phyloP scores from a whole-genome alignment of 768 basidiomycete genomes.

The Mycena metata region DNA sequence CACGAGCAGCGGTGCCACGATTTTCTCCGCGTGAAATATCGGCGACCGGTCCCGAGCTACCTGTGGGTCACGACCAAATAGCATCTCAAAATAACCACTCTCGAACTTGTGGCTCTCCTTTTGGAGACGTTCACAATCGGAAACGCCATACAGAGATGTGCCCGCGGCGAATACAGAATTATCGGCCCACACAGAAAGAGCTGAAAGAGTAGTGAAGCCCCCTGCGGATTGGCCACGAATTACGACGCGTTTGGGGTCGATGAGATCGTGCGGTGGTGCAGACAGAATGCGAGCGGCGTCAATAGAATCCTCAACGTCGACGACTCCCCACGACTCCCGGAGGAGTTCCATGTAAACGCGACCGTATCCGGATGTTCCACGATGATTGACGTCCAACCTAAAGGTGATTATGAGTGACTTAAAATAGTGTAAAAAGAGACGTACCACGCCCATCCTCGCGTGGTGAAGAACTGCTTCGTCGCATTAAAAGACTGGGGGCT shows the following conservation, averaged over 20 bases:
- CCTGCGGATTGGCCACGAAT: conserved; percentile 84
- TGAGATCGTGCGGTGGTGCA: conserved; percentile 59
- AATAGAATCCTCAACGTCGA: conserved; percentile 78
- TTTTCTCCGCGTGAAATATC: conserved; percentile 70
- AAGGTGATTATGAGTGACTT: neutral
- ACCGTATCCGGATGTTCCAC: conserved; percentile 83
- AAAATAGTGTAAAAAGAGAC: conserved; percentile 19
- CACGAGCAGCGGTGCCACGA: conserved; percentile 74
- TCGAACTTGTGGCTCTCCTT: conserved; percentile 83
- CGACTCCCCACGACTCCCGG: conserved; percentile 76
- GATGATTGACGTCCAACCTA: conserved; percentile 83
- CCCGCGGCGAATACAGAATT: conserved; percentile 71
- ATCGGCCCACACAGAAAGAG: conserved; percentile 55
- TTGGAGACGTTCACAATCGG: conserved; percentile 68
- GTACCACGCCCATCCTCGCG: conserved; percentile 79
- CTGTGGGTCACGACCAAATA: conserved; percentile 76
- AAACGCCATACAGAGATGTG: conserved; percentile 76
- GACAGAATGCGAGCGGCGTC: conserved; percentile 67
- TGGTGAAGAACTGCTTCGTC: conserved; percentile 76
- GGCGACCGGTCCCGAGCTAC: conserved; percentile 75
- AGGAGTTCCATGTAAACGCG: conserved; percentile 75
- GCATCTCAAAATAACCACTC: conserved; percentile 67
- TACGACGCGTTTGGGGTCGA: conserved; percentile 73
- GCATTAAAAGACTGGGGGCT: conserved; percentile 63
- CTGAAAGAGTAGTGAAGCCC: conserved; percentile 76